phyloP scores from a whole-genome alignment of 257 asterid species.

The Eucommia ulmoides region DNA sequence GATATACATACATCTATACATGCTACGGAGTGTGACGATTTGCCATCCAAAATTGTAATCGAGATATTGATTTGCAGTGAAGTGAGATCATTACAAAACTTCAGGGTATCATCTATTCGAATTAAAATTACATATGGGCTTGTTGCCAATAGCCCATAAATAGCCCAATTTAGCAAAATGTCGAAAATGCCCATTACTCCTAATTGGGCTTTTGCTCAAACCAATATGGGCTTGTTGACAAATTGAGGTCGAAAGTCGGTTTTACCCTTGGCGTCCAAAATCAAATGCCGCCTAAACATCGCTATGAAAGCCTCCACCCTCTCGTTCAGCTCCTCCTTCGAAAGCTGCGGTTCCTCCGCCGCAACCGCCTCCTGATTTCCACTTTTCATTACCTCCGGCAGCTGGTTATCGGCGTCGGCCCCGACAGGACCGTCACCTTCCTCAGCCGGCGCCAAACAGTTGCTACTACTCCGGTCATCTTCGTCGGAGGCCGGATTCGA shows the following conservation, averaged over 20 bases:
- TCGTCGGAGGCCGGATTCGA: slow-evolving; percentile 13
- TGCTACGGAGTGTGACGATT: too few relatives aligned
- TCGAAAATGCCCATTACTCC: neutral
- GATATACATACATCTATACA: too few relatives aligned
- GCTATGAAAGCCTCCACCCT: slow-evolving; percentile 85
- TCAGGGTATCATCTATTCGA: too few relatives aligned
- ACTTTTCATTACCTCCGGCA: neutral
- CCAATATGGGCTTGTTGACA: neutral
- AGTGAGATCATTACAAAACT: too few relatives aligned
- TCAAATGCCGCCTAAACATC: slow-evolving; percentile 88
- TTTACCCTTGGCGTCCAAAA: slow-evolving; percentile 56
- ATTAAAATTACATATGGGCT: too few relatives aligned
- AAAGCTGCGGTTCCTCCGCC: slow-evolving; percentile 27
- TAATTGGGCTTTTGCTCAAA: neutral
- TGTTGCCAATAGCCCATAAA: neutral
- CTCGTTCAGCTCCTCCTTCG: slow-evolving; percentile 70
- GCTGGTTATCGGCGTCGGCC: neutral
- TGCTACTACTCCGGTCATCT: slow-evolving; percentile 5
- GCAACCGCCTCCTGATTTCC: slow-evolving; percentile 4
- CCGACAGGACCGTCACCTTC: neutral
- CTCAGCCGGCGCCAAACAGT: neutral
- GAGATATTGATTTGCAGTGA: too few relatives aligned
- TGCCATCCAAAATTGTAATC: too few relatives aligned
- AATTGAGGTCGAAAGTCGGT: neutral
- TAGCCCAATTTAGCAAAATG: neutral